These are phyloP conservation scores for Cymbidium sinense DNA, from an alignment of 106 monocot species.

Conservation along the genomic window DNA sequence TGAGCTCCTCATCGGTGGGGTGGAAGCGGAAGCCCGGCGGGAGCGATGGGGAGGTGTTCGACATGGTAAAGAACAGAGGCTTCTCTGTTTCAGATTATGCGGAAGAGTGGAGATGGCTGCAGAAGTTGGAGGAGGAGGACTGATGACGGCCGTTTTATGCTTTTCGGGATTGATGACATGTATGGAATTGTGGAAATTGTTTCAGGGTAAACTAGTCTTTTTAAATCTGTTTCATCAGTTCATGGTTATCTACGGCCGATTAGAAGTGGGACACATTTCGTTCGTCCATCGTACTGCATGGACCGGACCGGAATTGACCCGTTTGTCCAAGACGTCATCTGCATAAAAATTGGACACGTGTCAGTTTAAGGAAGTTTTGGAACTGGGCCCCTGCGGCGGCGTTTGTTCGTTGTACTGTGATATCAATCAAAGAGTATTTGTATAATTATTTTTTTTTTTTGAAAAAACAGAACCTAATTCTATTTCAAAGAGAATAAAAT, in stretches of 20 bases:
- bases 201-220: neutral
- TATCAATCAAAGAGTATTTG: neutral
- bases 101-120: neutral
- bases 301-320: neutral
- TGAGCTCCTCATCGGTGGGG: conserved; percentile 39
- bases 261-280: neutral
- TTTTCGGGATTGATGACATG: neutral
- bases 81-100: neutral
- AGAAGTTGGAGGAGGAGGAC: neutral
- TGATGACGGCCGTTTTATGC: neutral
- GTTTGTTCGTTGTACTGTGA: neutral
- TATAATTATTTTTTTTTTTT: no score
- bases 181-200: neutral
- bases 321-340: neutral
- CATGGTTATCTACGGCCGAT: neutral
- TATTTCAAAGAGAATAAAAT: no score
- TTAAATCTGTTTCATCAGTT: neutral
- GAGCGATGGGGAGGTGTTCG: conserved; percentile 8
- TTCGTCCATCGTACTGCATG: neutral
- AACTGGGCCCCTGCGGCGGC: neutral
- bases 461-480: no score
- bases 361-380: neutral
- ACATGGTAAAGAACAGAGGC: neutral
- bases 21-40: conserved; percentile 38
- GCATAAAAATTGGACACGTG: neutral